Percentiles rank a stretch among this genome's conserved stretches.
These are phyloP conservation scores for Rubus idaeus DNA, from an alignment of 306 rosid species.

Conservation along the genomic window DNA sequence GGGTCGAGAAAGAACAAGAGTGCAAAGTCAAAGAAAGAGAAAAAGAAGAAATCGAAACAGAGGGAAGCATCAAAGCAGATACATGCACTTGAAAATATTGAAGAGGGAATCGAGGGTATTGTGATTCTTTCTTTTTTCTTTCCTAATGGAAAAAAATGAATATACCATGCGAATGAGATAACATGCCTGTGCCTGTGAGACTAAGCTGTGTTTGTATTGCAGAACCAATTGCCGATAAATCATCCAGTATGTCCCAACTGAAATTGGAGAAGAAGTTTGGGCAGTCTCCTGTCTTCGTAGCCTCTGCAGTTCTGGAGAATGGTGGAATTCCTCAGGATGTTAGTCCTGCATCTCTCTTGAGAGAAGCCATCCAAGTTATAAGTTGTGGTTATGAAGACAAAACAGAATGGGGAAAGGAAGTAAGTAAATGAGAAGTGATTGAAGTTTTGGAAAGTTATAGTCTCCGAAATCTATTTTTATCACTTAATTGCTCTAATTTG, in stretches of 20 bases:
- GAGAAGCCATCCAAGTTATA: slow-evolving; percentile 93
- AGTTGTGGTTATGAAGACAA: slow-evolving; percentile 98
- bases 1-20: slow-evolving; percentile 66
- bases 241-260: slow-evolving; percentile 50
- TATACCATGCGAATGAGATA: background rate
- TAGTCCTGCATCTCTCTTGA: slow-evolving; percentile 81
- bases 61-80: slow-evolving; percentile 95
- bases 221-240: slow-evolving; percentile 47
- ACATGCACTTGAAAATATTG: slow-evolving; percentile 94
- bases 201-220: slow-evolving; percentile 35
- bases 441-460: background rate
- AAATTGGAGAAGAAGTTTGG: slow-evolving; percentile 92
- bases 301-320: slow-evolving; percentile 70
- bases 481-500: slow-evolving; percentile 25
- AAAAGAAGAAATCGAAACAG: slow-evolving; percentile 77
- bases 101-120: slow-evolving; percentile 70
- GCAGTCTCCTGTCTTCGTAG: slow-evolving; percentile 86
- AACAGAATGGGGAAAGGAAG: slow-evolving; percentile 99
- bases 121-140: background rate
- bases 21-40: slow-evolving; percentile 55
- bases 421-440: slow-evolving; percentile 22
- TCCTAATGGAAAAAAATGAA: background rate
- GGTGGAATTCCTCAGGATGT: slow-evolving; percentile 68
- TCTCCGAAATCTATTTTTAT: slow-evolving; percentile 17
- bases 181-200: background rate